phyloP scores from a whole-genome alignment of 2,329 filamentous ascomycete species.

The Epichloe amarillans region DNA sequence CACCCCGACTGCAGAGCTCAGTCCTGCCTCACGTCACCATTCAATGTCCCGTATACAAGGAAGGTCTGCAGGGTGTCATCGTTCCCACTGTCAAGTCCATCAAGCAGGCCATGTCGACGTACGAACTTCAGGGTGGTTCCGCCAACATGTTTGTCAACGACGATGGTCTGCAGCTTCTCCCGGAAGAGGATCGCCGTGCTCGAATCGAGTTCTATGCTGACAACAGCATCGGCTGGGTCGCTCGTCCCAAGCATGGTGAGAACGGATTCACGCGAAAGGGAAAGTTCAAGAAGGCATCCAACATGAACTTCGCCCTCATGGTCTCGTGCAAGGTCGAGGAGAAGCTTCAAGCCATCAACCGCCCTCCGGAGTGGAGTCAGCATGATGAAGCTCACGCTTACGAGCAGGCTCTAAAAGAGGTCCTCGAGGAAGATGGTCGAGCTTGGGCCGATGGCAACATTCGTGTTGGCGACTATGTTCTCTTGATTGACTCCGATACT shows the following conservation, averaged over 20 bases:
- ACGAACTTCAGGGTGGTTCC: constrained; percentile 65
- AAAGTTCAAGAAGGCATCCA: constrained; percentile 59
- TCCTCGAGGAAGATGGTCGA: constrained; percentile 53
- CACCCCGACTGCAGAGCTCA: constrained; percentile 42
- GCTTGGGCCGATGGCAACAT: constrained; percentile 79
- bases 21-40: constrained; percentile 63
- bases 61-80: constrained; percentile 63
- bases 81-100: constrained; percentile 64
- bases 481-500: constrained; percentile 64
- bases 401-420: constrained; percentile 48
- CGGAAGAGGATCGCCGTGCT: constrained; percentile 46
- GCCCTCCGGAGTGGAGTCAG: constrained; percentile 51
- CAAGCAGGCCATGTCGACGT: constrained; percentile 64
- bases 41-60: constrained; percentile 81
- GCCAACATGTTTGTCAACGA: constrained; percentile 69
- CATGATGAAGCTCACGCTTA: constrained; percentile 56
- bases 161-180: constrained; percentile 56
- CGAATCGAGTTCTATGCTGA: constrained; percentile 57
- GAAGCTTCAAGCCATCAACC: constrained; percentile 43
- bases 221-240: constrained; percentile 57
- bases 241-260: constrained; percentile 49
- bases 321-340: constrained; percentile 59
- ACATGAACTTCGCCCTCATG: constrained; percentile 60
- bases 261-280: constrained; percentile 49
- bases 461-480: constrained; percentile 70